A percentile compares a stretch with the other conserved stretches of the same genome.
Evolutionary conservation across 2,329 filamentous ascomycete species (phyloP).

Genomic region (Fusarium musae): DNA sequence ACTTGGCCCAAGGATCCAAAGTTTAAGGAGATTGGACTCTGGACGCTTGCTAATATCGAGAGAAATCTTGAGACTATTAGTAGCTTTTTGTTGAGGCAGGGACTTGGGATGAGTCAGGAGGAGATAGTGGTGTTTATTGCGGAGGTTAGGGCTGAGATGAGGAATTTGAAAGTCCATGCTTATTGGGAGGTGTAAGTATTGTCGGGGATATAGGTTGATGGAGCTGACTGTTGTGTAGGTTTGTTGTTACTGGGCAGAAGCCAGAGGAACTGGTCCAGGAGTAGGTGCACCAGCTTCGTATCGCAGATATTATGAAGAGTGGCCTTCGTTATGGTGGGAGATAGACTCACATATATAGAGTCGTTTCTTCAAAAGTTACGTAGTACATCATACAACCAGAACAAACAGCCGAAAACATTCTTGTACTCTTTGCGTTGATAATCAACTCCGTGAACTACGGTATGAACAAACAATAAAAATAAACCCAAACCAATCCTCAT

Average conservation of each 20-base stretch:
- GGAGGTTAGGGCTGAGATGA: conserved; percentile 16
- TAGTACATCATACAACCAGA: too few species aligned
- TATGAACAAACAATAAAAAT: background rate
- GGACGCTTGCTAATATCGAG: conserved; percentile 24
- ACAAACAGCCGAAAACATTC: too few species aligned
- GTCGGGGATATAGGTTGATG: rapidly evolving
- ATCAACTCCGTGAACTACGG: background rate
- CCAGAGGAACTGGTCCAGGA: background rate
- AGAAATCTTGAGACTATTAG: conserved; percentile 15
- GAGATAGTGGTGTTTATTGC: conserved; percentile 17
- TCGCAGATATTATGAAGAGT: too few species aligned
- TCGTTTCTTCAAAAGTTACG: too few species aligned
- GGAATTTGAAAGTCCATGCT: conserved; percentile 3
- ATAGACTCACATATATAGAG: too few species aligned
- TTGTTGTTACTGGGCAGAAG: conserved; percentile 22
- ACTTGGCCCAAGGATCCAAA: conserved; percentile 27
- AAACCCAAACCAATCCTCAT: too few species aligned
- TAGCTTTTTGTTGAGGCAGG: background rate
- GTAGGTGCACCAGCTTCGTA: too few species aligned
- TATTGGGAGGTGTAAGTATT: conserved; percentile 29
- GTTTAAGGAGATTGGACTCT: conserved; percentile 21
- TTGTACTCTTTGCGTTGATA: too few species aligned
- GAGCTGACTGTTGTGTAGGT: background rate
- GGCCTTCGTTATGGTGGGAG: rapidly evolving
- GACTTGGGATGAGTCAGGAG: conserved; percentile 15